Percentiles rank a stretch among this genome's conserved stretches.
phyloP scores from a whole-genome alignment of 495 filamentous ascomycete species.

The Haplographium delicatum region DNA sequence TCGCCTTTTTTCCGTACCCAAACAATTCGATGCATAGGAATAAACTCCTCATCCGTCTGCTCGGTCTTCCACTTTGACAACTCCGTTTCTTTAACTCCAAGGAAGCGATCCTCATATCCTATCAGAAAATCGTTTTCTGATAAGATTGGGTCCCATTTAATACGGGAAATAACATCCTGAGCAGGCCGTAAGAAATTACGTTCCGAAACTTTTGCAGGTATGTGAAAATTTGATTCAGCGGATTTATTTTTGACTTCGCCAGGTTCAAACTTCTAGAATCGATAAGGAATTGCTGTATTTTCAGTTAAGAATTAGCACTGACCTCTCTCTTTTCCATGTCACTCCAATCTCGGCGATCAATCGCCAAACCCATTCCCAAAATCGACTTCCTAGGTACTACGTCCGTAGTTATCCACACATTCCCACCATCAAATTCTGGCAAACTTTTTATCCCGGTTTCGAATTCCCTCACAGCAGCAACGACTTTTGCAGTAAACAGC shows the following conservation, averaged over 20 bases:
- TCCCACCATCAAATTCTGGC: neutral
- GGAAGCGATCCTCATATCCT: conserved; percentile 71
- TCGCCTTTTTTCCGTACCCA: conserved; percentile 64
- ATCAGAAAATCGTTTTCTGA: conserved; percentile 60
- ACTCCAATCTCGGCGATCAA: conserved; percentile 47
- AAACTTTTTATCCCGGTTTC: conserved; percentile 24
- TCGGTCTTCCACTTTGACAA: conserved; percentile 68
- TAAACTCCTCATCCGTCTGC: conserved; percentile 77
- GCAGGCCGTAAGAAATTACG: conserved; percentile 38
- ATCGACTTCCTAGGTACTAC: conserved; percentile 24
- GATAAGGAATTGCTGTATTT: conserved; percentile 22
- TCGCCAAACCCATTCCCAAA: conserved; percentile 30
- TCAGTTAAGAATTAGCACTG: neutral
- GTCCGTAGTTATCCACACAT: conserved; percentile 6
- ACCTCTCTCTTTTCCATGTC: conserved; percentile 11
- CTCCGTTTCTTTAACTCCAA: conserved; percentile 56
- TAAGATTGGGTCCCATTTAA: conserved; percentile 65
- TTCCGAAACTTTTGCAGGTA: too few relatives aligned
- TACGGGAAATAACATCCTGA: conserved; percentile 63
- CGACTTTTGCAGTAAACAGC: conserved; percentile 30
- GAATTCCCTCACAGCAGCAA: conserved; percentile 39
- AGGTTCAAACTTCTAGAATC: too few relatives aligned
- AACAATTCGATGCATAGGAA: conserved; percentile 72
- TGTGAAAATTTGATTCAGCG: too few relatives aligned
- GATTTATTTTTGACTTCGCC: too few relatives aligned